Evolutionary conservation across 164 flowering plant species (phyloP), one percentile per base, ranked within the genome.

Genomic region (Macadamia tetraphylla): DNA sequence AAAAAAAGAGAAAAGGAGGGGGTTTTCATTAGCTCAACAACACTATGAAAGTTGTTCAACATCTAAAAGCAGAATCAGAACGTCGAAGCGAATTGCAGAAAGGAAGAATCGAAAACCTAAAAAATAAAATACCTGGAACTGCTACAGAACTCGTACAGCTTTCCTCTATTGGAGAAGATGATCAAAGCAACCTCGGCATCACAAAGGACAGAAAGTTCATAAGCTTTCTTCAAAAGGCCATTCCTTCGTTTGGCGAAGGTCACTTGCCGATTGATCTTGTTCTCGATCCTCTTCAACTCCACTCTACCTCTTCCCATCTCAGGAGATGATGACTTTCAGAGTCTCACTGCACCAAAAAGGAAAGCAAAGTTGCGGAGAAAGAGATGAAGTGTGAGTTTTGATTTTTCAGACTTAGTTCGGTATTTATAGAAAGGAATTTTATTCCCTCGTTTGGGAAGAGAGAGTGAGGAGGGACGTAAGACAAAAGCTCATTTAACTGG

Each of bases 121-220:
- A 0, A 14, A 40, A 30, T 48, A 29, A 32, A 53, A 63, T 86
- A 88, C 97, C 94, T 90, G 71, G 88, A 75, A 78, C 85, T 87
- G 70, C 92, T 90, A 88, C 89, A 85, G 70, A 88, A 88, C 86
- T 91, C 94, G 79, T 85, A 87, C 63, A 87, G 87, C 71, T 91
- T 88, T 75, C 97, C 97, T 79, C 94, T 82, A 85, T 84, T 86
- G 73, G 94, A 88, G 91, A 91, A 91, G 88, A 91, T 83, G 81
- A 88, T 89, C 75, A 91, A 85, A 78, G 92, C 97, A 77, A 90
- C 92, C 68, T 90, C 92, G 14, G 92, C 92, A 69, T 90, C 92
- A 35, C 92, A 89, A 29, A 90, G 90, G 52, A 90, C 93, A 10
- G 92, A 91, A 65, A 91, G 88, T 84, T 91, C 97, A 72, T 87